Percentiles rank a stretch among this genome's conserved stretches.
phyloP scores from a whole-genome alignment of 1,284 basidiomycete genomes.

The Irpex sp. region DNA sequence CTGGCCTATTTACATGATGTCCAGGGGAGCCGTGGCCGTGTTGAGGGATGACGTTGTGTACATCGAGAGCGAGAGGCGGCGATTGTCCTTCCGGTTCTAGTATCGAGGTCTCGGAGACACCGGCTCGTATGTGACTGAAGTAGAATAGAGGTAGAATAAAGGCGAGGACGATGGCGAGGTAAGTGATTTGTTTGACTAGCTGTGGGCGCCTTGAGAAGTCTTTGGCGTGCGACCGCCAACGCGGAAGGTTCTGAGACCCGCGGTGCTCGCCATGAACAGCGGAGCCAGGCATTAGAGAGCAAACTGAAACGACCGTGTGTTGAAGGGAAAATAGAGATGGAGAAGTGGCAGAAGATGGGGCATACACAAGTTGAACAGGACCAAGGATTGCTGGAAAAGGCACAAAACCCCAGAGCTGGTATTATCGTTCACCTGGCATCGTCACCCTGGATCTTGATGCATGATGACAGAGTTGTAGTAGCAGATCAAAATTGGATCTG shows the following conservation, averaged over 20 bases:
- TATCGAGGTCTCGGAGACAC: background rate
- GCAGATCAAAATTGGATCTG: too few relatives aligned
- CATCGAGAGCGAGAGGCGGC: background rate
- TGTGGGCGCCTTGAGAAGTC: conserved; percentile 2
- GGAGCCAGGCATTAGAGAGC: background rate
- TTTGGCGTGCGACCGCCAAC: conserved; percentile 3
- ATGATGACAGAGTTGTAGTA: too few relatives aligned
- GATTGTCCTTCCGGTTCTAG: background rate
- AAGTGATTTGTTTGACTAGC: conserved; percentile 3
- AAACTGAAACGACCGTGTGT: background rate
- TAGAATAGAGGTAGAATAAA: conserved; percentile 11
- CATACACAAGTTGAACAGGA: too few relatives aligned
- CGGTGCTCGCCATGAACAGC: background rate
- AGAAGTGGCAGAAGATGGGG: background rate
- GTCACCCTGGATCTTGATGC: too few relatives aligned
- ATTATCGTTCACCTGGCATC: too few relatives aligned
- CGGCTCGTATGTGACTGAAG: background rate
- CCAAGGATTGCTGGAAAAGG: too few relatives aligned
- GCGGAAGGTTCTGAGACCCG: background rate
- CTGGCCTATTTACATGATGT: background rate
- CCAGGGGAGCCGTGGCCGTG: background rate
- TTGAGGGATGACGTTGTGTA: background rate
- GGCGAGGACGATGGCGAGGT: conserved; percentile 5
- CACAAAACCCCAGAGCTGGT: too few relatives aligned
- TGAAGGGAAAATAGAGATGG: conserved; percentile 13